Base-by-base conservation (phyloP, 129 eudicot genomes). In the Arctium lappa region DNA sequence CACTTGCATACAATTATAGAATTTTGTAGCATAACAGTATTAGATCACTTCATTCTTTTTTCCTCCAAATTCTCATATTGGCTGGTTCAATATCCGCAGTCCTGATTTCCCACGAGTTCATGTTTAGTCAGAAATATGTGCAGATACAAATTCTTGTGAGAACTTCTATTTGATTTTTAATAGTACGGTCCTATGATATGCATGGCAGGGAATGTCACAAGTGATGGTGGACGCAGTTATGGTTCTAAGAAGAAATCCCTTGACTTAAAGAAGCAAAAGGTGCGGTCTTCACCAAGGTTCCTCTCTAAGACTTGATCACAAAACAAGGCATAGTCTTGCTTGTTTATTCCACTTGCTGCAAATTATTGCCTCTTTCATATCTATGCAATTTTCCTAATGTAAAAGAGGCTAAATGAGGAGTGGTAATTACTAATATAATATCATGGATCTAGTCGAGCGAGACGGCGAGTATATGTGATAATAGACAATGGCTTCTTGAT, bases 271-370 rank as follows among this genome's bases (percentile, higher is more conserved):
- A 78, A 77, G 62, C 86, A 85, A 72, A 81, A 44, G 68, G 77
- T 80, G 70, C 82, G 89, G 31, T 89, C 62, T 80, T 88, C 97
- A 77, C 89, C 89, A 75, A 84, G 83, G 80, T 80, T 81, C 6
- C 81, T 80, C 77, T 83, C 88, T 34, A 79, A 76, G 78, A 88
- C 85, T 69, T 79, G 74, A 75, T 86, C 87, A 62, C 83, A 88
- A 32, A 65, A 8, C 29, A 84, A 83, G 60, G 50, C 73, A 34
- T 79, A 73, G 50, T 30, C 65, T 79, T 56, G 32, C 70, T 78
- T 81, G 63, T 72, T 81, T 34, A 46, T 30, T 38, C 44, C 38
- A 65, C 77, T 66, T 69, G 80, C 72, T 68, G 73, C 22, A 44
- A 40, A 38, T 77, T 77, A 12, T 76, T 69, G 71, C 46, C 7